Percentiles rank a stretch among this genome's conserved stretches.
Evolutionary conservation across 495 filamentous ascomycete species (phyloP).

Genomic region (Neurospora terricola): DNA sequence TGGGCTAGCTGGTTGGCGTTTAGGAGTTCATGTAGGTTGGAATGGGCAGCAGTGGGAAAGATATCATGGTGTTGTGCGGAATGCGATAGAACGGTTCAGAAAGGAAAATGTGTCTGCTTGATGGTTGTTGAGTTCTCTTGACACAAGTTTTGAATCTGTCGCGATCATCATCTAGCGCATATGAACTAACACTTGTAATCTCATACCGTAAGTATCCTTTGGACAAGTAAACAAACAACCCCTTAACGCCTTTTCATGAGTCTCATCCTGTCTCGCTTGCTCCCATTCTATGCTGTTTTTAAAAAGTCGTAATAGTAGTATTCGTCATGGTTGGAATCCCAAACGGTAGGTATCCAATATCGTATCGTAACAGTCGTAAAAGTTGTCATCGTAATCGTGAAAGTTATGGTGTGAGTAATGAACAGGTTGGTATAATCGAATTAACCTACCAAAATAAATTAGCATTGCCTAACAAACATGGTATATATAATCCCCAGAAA

Average conservation of each 20-base stretch:
- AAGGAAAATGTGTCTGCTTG: neutral
- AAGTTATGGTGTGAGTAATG: neutral
- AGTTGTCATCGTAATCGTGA: neutral
- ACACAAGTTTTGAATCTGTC: no score
- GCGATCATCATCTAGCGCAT: no score
- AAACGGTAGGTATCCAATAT: neutral
- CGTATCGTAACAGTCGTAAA: neutral
- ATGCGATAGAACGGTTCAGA: neutral
- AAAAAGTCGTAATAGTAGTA: neutral
- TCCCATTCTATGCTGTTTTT: neutral
- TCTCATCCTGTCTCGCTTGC: neutral
- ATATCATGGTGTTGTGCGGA: neutral
- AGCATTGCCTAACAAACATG: neutral
- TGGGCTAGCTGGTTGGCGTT: neutral
- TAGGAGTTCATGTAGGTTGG: neutral
- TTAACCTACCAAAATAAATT: neutral
- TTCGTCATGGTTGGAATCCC: neutral
- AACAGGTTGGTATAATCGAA: neutral
- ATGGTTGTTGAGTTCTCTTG: no score
- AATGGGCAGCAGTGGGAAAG: neutral
- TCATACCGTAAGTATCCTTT: no score
- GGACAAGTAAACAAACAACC: neutral
- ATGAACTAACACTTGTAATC: no score
- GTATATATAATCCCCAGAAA: neutral
- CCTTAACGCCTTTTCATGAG: neutral